These are phyloP conservation scores for Ascosphaera apis DNA, from an alignment of 2,329 filamentous ascomycete genomes.

Conservation along the genomic window DNA sequence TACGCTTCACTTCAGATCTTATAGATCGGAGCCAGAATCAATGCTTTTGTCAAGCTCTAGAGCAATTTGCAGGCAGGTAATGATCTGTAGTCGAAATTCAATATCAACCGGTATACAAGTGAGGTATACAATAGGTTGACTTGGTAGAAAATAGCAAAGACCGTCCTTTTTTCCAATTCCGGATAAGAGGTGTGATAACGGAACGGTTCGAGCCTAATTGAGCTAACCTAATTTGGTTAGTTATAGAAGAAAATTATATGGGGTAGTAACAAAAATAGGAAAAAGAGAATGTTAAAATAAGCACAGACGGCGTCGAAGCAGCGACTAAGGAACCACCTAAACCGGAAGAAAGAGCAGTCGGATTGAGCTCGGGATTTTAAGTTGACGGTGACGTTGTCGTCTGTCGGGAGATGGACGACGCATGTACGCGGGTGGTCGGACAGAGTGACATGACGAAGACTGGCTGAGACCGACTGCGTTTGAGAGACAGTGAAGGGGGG, in stretches of 20 bases:
- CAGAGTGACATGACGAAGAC: neutral
- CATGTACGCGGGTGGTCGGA: too few relatives aligned
- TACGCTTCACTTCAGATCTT: too few relatives aligned
- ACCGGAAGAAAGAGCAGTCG: neutral
- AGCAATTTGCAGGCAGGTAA: neutral
- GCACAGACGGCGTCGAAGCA: neutral
- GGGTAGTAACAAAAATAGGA: neutral
- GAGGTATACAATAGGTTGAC: too few relatives aligned
- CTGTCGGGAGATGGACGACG: too few relatives aligned
- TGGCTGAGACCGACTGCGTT: neutral
- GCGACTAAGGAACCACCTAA: neutral
- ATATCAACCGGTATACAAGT: too few relatives aligned
- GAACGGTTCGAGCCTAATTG: neutral
- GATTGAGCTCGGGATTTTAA: neutral
- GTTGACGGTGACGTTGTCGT: neutral
- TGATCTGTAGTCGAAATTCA: neutral
- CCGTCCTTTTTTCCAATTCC: too few relatives aligned
- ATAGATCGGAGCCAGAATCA: too few relatives aligned
- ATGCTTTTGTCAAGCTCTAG: too few relatives aligned
- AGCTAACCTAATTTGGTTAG: neutral
- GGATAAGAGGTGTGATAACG: neutral
- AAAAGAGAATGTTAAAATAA: neutral
- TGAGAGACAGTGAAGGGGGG: neutral
- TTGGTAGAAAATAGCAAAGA: too few relatives aligned
- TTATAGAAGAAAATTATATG: neutral